phyloP scores from a whole-genome alignment of 1,284 basidiomycete genomes.

The Puccinia novopanici region DNA sequence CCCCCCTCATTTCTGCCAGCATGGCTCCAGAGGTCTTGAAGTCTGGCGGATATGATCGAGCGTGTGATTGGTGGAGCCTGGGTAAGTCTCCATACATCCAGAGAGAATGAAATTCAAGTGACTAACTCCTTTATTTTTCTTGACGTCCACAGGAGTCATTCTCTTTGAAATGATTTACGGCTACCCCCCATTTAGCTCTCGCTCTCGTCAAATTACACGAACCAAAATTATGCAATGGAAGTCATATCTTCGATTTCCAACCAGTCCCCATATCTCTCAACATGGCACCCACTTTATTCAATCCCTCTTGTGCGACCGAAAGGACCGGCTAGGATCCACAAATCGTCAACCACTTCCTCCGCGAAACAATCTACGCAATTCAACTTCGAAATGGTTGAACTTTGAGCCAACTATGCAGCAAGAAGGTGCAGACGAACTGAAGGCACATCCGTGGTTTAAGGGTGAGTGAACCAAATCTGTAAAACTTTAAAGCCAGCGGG shows the following conservation, averaged over 20 bases:
- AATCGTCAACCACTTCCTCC: slow-evolving; percentile 47
- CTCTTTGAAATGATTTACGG: slow-evolving; percentile 63
- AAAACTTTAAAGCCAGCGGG: background rate
- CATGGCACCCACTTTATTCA: slow-evolving; percentile 85
- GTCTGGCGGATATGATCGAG: slow-evolving; percentile 79
- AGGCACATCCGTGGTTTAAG: slow-evolving; percentile 83
- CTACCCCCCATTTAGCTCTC: slow-evolving; percentile 71
- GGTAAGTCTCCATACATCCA: slow-evolving; percentile 64
- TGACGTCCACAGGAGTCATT: slow-evolving; percentile 53
- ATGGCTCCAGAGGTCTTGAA: slow-evolving; percentile 95
- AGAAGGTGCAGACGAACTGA: slow-evolving; percentile 51
- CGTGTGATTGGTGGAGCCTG: slow-evolving; percentile 97
- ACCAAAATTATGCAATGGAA: slow-evolving; percentile 75
- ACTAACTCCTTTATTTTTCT: background rate
- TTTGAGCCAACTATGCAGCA: slow-evolving; percentile 2
- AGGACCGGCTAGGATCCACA: slow-evolving; percentile 76
- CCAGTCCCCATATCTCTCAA: slow-evolving; percentile 76
- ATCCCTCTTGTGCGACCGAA: slow-evolving; percentile 85
- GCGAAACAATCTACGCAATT: slow-evolving; percentile 22
- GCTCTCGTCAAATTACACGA: slow-evolving; percentile 57
- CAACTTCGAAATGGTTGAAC: slow-evolving; percentile 15
- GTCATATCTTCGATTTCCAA: slow-evolving; percentile 80
- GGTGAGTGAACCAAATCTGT: slow-evolving; percentile 59
- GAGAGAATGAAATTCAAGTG: background rate
- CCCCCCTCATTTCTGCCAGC: slow-evolving; percentile 57